Evolutionary conservation across 2,329 filamentous ascomycete genomes (phyloP).

Genomic region (Hypoxylon sp.): DNA sequence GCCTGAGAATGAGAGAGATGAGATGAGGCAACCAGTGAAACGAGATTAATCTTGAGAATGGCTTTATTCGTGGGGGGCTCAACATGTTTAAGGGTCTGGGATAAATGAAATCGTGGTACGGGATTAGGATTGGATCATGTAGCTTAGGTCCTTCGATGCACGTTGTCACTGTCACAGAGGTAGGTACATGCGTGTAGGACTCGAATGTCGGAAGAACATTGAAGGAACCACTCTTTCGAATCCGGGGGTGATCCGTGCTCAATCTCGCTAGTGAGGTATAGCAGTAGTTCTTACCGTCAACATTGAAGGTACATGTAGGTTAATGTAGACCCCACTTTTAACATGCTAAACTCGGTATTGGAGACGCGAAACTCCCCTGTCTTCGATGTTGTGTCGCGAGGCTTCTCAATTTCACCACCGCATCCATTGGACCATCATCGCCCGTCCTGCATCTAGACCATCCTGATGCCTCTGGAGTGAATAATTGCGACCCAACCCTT

Average conservation of each 20-base stretch:
- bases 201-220: slow-evolving; percentile 7
- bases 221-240: slow-evolving; percentile 16
- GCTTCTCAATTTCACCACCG: slow-evolving; percentile 37
- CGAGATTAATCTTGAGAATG: slow-evolving; percentile 3
- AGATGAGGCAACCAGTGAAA: slow-evolving; percentile 49
- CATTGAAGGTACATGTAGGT: no score
- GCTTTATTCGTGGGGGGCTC: slow-evolving; percentile 22
- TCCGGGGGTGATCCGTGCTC: slow-evolving; percentile 43
- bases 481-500: slow-evolving; percentile 53
- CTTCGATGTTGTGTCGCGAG: slow-evolving; percentile 28
- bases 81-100: slow-evolving; percentile 3
- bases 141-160: no score
- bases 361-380: slow-evolving; percentile 31
- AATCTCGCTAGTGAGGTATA: background rate
- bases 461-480: slow-evolving; percentile 30
- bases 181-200: no score
- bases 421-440: slow-evolving; percentile 48
- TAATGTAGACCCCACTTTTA: background rate
- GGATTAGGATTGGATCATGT: background rate
- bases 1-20: slow-evolving; percentile 34
- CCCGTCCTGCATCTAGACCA: slow-evolving; percentile 39
- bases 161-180: no score
- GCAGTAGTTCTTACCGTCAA: no score
- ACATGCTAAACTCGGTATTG: slow-evolving; percentile 3
- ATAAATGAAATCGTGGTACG: background rate